Evolutionary conservation across 2,329 filamentous ascomycete species (phyloP), one percentile per base, ranked within the genome.

Genomic region (Pyrenochaeta sp.): DNA sequence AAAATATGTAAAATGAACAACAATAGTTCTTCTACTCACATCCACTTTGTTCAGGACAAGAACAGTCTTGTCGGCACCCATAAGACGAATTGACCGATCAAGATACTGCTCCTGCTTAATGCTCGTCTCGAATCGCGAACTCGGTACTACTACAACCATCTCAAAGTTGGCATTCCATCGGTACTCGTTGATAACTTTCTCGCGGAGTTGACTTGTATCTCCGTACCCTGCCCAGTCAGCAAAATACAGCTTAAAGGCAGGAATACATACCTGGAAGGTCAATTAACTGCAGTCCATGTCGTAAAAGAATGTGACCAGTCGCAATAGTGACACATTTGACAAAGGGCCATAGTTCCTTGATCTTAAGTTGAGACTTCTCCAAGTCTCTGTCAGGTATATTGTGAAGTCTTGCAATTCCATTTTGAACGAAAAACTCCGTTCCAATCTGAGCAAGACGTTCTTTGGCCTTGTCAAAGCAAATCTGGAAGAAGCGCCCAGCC

Each of bases 171-270:
- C 36, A 20, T 42, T 31, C 8, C 41, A 7, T 1, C 55, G 47
- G 18, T 42, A 52, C 1, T 10, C 39, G 17, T 58, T 48, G 13
- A 54, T 42, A 2, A 42, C 15, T 1, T 32, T 41, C 15, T 41
- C 29, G 7, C 55, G 48, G 6, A 58, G 30, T 6, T 58, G 47
- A 20, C 44, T 58, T 4, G 30, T 47, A 20, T 58, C 52, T 2
- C 55, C 47, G 13, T 51, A 53, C 3, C 52, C 52, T 58, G 10
- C 21, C 9, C 5, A 10, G 11, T 44, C 20, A 41, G 35, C 28
- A 28, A 17, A 8, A 10, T 13, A 18, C 7, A 9, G 6, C 4
- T n/a, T 7, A 23, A 7, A 7, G 1, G 8, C 0, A 11, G 8
- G 7, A 15, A 13, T n/a, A 9, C 35, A 26, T 41, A 42, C 54